phyloP scores from a whole-genome alignment of 495 filamentous ascomycete genomes.

The Penicillium antarcticum region DNA sequence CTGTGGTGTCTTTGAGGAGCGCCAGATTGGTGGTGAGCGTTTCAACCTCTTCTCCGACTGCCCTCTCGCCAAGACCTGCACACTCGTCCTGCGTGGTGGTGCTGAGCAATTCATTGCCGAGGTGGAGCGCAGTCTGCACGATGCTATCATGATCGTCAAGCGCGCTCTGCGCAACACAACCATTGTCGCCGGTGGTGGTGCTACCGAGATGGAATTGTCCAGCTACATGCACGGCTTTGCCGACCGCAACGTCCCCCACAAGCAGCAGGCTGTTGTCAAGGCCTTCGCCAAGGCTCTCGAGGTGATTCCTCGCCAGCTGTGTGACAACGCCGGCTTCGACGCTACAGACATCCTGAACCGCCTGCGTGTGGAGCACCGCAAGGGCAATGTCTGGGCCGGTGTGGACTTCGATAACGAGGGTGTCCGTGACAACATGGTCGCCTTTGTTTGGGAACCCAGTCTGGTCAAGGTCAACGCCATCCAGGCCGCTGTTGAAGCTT shows the following conservation, averaged over 20 bases:
- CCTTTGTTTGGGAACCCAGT: slow-evolving; percentile 95
- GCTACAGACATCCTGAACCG: slow-evolving; percentile 96
- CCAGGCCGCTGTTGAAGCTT: slow-evolving; percentile 91
- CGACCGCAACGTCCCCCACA: slow-evolving; percentile 86
- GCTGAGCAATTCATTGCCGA: slow-evolving; percentile 99
- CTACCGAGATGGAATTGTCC: slow-evolving; percentile 94
- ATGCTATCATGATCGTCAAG: slow-evolving; percentile 99
- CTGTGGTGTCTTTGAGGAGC: slow-evolving; percentile 88
- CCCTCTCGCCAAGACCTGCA: slow-evolving; percentile 93
- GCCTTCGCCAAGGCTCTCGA: slow-evolving; percentile 96
- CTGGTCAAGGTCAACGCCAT: slow-evolving; percentile 97
- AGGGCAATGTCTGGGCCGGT: slow-evolving; percentile 88
- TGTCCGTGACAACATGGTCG: slow-evolving; percentile 85
- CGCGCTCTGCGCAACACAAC: slow-evolving; percentile 88
- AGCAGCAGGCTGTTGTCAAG: slow-evolving; percentile 97
- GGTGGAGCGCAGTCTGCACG: slow-evolving; percentile 93
- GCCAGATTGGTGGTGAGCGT: slow-evolving; percentile 93
- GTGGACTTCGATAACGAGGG: slow-evolving; percentile 94
- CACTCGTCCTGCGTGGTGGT: slow-evolving; percentile 88
- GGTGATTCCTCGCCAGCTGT: slow-evolving; percentile 93
- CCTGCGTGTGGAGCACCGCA: slow-evolving; percentile 89
- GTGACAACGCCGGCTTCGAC: slow-evolving; percentile 98
- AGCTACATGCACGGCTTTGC: slow-evolving; percentile 88
- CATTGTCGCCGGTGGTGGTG: slow-evolving; percentile 94
- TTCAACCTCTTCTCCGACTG: slow-evolving; percentile 98